Conservation (phyloP, 2,329 filamentous ascomycete genomes). For the Calonectria multiphialidica region DNA sequence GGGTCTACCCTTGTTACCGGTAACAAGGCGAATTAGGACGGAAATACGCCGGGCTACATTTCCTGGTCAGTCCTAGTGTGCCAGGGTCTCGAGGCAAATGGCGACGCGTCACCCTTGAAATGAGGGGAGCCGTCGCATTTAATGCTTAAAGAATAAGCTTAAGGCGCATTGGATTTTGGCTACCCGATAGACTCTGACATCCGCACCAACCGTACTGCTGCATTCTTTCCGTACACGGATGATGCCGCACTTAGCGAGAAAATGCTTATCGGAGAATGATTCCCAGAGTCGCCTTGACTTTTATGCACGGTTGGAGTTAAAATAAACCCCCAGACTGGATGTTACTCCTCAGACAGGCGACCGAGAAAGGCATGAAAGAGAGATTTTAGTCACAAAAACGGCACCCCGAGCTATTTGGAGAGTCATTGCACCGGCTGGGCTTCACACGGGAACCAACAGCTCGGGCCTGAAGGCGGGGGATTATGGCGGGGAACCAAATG, state of each 20-base stretch:
- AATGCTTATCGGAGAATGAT: neutral
- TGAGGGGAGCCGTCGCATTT: neutral
- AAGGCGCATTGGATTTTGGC: neutral
- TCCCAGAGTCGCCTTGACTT: neutral
- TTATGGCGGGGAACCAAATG: no score
- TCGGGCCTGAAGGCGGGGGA: no score
- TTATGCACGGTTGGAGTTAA: neutral
- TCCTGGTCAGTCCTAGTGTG: neutral
- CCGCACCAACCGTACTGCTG: neutral
- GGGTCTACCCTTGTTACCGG: neutral
- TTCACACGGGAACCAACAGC: no score
- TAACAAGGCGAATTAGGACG: neutral
- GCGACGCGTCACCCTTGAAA: neutral
- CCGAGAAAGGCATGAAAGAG: neutral
- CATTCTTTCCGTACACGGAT: neutral
- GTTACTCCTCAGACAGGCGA: neutral
- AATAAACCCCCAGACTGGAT: neutral
- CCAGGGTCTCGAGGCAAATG: neutral
- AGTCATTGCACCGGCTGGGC: neutral
- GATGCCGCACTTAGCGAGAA: neutral
- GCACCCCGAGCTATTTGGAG: neutral
- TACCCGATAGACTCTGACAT: neutral
- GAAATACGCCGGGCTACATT: neutral
- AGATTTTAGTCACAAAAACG: neutral
- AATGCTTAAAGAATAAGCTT: conserved; percentile 5